Base-by-base conservation (phyloP, 495 filamentous ascomycete genomes). In the Hamigera avellanea region DNA sequence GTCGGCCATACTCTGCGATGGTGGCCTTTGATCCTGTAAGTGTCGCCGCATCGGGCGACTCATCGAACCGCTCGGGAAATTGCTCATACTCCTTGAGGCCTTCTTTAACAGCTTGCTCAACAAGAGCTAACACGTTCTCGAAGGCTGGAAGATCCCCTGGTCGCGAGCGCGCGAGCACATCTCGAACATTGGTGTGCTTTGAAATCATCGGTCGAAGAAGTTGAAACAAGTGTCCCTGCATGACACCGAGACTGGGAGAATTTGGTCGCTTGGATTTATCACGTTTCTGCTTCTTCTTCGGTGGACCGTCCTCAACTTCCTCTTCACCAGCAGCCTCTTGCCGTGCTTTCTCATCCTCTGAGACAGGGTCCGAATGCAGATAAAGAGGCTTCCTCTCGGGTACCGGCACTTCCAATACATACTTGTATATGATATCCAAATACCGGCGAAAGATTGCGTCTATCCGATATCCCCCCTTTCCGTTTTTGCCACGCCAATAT, bases 171-270 rank as follows among this genome's bases (percentile, higher is more conserved):
- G 83, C 89, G 5, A 99, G 72, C 1, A 78, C 69, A 54, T 94
- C 81, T 3, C 93, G 76, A 30, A 99, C 76, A 46, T 87, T 68
- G 18, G 78, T 81, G 53, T 95, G 82, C 23, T 60, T 69, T 0
- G 76, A 60, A 26, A 96, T 73, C 32, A 96, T 73, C 2, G 86
- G 71, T 3, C 89, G 76, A 7, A 95, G 76, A 16, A 99, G 69
- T 52, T 93, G 81, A 66, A 99, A 99, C 25, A 95, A 71, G 58
- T 99, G 91, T 2, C 82, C 72, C 52, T 95, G 89, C 66, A 99
- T 82, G 19, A 76, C 76, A n/a, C 72, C 64, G 16, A 93, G 63
- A 47, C 86, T 95, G 6, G 87, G 75, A 18, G 79, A 78, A 10
- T 60, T 59, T 17, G 53, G 39, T 33, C 57, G 61, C 44, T 73